Base-by-base conservation (phyloP, 352 stramenopile species). In the Phytophthora multivora region DNA sequence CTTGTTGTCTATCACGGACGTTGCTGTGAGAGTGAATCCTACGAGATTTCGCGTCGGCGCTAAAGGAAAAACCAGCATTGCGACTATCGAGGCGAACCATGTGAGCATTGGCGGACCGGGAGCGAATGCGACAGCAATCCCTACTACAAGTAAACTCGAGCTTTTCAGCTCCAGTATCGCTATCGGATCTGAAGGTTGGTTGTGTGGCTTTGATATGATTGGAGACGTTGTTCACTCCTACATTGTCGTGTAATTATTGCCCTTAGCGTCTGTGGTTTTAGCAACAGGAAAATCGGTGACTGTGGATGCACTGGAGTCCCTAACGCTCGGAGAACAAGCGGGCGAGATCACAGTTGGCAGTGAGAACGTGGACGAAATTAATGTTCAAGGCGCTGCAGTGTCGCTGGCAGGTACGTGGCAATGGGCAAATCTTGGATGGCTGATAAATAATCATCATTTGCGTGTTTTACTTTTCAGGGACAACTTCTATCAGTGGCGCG, bases 151-250 rank as follows among this genome's bases (percentile, higher is more conserved):
- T 13, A 62, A 25, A 2, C 55, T 79, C 36, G 63, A 71, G 19
- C 56, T 79, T 15, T 52, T 71, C 21, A 79, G 71, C 40, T 49
- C 62, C 25, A 73, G 16, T 3, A 76, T 79, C 23, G 61, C 64
- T n/a, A 51, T 79, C 15, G 71, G 71, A 39, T 61, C 66, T 8
- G 54, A 71, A 74, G 66, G 70, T 79, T 60, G 18, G 50, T 39
- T 45, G 2, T 12, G 41, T 46, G 23, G 18, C 39, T 42, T 61
- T 39, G 47, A 6, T 45, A 26, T 52, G 12, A 12, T 52, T 63
- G 30, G 38, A 68, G 13, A 28, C 33, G 30, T 15, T 62, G 19
- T 19, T 18, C 21, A 31, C 39, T 69, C 6, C 56, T 13, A 18
- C 31, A 16, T 51, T 33, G 49, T 59, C 4, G 11, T 38, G 39